phyloP scores from a whole-genome alignment of 495 filamentous ascomycete species.

The Hypomontagnella monticulosa region DNA sequence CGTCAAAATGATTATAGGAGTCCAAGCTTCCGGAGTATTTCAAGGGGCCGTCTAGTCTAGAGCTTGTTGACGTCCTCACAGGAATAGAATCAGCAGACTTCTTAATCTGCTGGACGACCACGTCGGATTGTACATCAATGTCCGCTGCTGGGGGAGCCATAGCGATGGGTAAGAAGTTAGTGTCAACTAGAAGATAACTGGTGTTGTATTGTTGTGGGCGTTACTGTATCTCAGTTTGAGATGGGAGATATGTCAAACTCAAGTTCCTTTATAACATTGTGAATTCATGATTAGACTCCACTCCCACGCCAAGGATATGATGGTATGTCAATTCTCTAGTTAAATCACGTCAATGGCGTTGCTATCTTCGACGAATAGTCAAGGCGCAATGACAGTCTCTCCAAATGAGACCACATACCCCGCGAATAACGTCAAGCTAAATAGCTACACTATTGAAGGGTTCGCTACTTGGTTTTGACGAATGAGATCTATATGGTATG shows the following conservation, averaged over 20 bases:
- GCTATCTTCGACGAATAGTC: constrained; percentile 33
- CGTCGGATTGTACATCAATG: constrained; percentile 41
- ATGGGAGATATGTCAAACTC: background rate
- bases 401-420: constrained; percentile 42
- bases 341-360: constrained; percentile 33
- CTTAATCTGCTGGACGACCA: constrained; percentile 56
- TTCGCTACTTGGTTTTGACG: background rate
- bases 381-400: constrained; percentile 16
- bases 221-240: background rate
- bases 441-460: constrained; percentile 15
- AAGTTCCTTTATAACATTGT: constrained; percentile 17
- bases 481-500: constrained; percentile 3
- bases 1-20: constrained; percentile 67
- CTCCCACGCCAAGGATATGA: constrained; percentile 9
- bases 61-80: constrained; percentile 77
- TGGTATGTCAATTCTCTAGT: constrained; percentile 21
- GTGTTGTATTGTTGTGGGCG: background rate
- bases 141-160: constrained; percentile 51
- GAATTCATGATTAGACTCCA: constrained; percentile 3
- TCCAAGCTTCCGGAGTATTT: constrained; percentile 76
- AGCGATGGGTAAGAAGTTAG: background rate
- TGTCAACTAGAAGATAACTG: background rate
- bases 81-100: constrained; percentile 62
- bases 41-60: constrained; percentile 79
- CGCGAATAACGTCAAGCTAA: constrained; percentile 37